Evolutionary conservation across 495 filamentous ascomycete genomes (phyloP), one percentile per base, ranked within the genome.

Genomic region (Xylaria acuta): DNA sequence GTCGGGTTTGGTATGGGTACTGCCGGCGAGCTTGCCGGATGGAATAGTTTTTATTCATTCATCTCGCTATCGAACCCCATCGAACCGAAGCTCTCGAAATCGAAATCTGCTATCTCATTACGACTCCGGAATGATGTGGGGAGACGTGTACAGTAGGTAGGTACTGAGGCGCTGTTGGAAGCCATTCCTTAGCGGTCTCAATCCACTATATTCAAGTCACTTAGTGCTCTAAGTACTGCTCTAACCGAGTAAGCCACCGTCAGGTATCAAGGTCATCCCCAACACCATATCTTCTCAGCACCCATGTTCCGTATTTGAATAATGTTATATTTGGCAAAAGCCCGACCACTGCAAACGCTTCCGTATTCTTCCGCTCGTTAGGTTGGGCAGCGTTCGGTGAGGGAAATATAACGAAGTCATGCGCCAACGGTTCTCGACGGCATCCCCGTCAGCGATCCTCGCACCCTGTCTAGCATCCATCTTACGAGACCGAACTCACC

Each of bases 41-140:
- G 40, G 40, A 43, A 9, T 32, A 0, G 12, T 1, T 51, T 45
- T 63, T n/a, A 43, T n/a, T 54, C 60, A 36, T 64, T 54, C 69
- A 64, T 71, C 47, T 71, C 36, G 36, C 34, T 58, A 25, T 34
- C 27, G 32, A n/a, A 54, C 2, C 47, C 22, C 41, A 60, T 43
- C n/a, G 27, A 43, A 54, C 36, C 3, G 36, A 41, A 67, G n/a
- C 49, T 45, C 34, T 67, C 47, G 8, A 54, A 41, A 47, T 67
- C 47, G 8, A 54, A 41, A 47, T 34, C 36, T 43, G 65, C 18
- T 8, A 25, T 47, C 9, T 40, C 41, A 69, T 56, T 56, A 18
- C 30, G 20, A 27, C 40, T 59, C 8, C 9, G 34, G 34, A 36
- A 34, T 38, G 12, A 69, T 60, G 54, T 30, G 53, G 51, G 51